phyloP scores from a whole-genome alignment of 148 eudicot genomes.

The Euryodendron excelsum region DNA sequence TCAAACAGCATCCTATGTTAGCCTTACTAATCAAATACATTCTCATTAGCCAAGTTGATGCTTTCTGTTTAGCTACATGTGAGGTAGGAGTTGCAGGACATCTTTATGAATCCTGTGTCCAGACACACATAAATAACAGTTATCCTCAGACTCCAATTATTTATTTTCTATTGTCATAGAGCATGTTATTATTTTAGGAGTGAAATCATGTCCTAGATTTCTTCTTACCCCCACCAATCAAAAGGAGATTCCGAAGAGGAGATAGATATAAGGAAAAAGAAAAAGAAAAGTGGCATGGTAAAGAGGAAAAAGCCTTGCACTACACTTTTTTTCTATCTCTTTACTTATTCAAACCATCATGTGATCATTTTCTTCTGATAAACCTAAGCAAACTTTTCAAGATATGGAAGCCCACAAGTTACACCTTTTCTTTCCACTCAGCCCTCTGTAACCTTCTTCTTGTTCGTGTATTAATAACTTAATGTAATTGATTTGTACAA shows the following conservation, averaged over 20 bases:
- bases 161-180: background rate
- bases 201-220: constrained; percentile 17
- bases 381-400: background rate
- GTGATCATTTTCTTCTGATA: constrained; percentile 2
- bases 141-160: background rate
- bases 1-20: background rate
- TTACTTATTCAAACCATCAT: constrained; percentile 11
- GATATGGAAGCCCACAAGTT: constrained; percentile 23
- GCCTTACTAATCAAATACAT: background rate
- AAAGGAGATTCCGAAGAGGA: constrained; percentile 25
- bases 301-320: background rate
- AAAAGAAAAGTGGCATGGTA: background rate
- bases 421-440: no score
- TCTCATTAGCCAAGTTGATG: background rate
- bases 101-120: background rate
- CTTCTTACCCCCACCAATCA: constrained; percentile 16
- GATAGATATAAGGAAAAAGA: background rate
- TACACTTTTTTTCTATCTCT: background rate
- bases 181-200: background rate
- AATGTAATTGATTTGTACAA: no score
- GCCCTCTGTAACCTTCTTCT: no score
- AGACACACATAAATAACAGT: background rate
- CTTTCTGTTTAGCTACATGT: no score
- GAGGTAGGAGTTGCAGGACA: background rate
- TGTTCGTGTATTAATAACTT: no score